Evolutionary conservation across 2,329 filamentous ascomycete species (phyloP).

Genomic region (Ambrosiella cleistominuta): DNA sequence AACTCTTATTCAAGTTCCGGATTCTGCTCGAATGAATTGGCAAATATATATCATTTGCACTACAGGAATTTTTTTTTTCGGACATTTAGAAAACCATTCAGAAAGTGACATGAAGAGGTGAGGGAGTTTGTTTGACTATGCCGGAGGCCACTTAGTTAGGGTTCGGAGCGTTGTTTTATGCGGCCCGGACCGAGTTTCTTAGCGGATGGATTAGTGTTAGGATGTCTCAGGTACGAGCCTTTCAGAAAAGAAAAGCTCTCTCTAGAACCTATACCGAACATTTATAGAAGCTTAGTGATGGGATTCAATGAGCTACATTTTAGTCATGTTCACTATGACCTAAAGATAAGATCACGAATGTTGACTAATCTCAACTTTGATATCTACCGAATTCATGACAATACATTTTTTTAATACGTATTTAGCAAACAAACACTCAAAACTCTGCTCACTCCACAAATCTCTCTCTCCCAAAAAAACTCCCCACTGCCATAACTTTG

Average conservation of each 20-base stretch:
- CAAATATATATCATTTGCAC: background rate
- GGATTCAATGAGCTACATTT: no score
- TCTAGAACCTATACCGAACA: background rate
- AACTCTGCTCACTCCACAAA: no score
- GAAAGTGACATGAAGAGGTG: background rate
- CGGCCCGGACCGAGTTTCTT: background rate
- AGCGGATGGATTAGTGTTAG: background rate
- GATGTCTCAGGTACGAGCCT: background rate
- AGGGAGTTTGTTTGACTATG: background rate
- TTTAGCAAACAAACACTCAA: no score
- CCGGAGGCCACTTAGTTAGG: background rate
- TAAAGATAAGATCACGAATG: no score
- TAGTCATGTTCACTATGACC: no score
- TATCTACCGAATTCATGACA: no score
- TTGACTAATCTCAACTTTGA: no score
- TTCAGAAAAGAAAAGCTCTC: background rate
- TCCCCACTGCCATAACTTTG: no score
- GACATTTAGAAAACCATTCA: background rate
- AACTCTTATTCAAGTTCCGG: no score
- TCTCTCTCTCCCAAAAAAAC: no score
- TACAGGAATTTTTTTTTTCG: background rate
- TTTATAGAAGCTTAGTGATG: no score
- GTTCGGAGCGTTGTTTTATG: background rate
- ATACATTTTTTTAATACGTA: no score
- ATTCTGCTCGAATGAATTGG: background rate